Base-by-base conservation (phyloP, 2,329 filamentous ascomycete genomes). In the Colletotrichum sp. region DNA sequence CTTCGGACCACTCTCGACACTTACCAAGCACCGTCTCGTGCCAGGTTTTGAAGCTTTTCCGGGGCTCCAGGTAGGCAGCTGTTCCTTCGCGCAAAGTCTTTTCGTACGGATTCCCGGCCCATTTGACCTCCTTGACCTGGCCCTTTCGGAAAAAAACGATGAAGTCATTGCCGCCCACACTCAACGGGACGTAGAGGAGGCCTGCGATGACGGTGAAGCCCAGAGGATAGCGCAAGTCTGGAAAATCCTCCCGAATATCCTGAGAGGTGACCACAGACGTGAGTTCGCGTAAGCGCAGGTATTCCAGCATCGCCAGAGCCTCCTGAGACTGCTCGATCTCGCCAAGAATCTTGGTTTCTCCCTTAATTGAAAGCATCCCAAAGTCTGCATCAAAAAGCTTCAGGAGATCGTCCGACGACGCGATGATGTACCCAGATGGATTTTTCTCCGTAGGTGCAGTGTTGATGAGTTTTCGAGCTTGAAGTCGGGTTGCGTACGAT, bases 131-230 rank as follows among this genome's bases (percentile, higher is more conserved):
- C 81, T 90, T 94, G 32, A 92, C 82, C 80, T 96, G 95, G 0
- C 93, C 93, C 79, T 90, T 93, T n/a, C 96, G 91, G 85, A 98
- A 98, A 82, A 98, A 98, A 0, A 96, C 94, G 59, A 98, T 98
- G 80, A 98, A 98, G 80, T 98, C 96, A 34, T 88, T 88, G 1
- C 96, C 96, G 3, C 92, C 91, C 1, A 91, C 88, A 18, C 94
- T 96, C 3, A 98, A 86, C 0, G 96, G 96, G 0, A 98, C 95
- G 70, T 98, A 93, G 0, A 98, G 86, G 64, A 98, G 84, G 0
- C 96, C 96, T 0, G 95, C 94, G 73, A 98, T 91, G 24, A 93
- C 86, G 75, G 92, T 90, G 80, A 98, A 97, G 0, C 96, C 95
- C 1, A 95, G 95, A 0, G 91, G 87, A 79, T 98, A 98, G 26